Base-by-base conservation (phyloP, 345 rosid species). In the Aquilaria yunnanensis region DNA sequence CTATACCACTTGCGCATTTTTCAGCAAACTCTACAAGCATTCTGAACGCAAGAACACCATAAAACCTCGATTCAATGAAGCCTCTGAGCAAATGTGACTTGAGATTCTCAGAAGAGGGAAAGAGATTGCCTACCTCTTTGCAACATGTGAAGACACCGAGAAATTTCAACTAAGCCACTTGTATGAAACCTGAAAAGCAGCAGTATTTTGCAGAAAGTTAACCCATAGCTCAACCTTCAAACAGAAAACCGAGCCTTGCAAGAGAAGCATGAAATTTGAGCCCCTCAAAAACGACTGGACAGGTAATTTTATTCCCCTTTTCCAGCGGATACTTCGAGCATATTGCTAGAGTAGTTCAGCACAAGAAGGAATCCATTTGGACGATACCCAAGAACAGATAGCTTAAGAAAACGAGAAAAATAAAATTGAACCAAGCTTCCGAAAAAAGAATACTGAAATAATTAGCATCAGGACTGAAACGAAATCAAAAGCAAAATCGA, bases 101-200 rank as follows among this genome's bases (percentile, higher is more conserved):
- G 63, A 60, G 14, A 63, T 14, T 14, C 57, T 64, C 34, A 13
- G 48, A 65, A 9, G 56, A 14, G 11, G n/a, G 47, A 14, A 32
- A 43, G 14, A 12, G 2, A 56, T 32, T 1, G 2, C 12, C 43
- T 67, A 88, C 99, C 91, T 81, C 78, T 94, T 86, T 10, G 97
- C 92, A 53, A 78, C 66, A 65, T 86, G 77, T 55, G 99, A 90
- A 32, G 99, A 75, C 49, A 88, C 72, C 60, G 75, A 77, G 69
- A 85, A 94, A 47, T 82, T 86, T 63, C 96, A 89, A 81, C 97
- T 90, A 65, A 94, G 70, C 99, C 99, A 94, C 77, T 94, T 94
- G 76, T 82, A 94, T 37, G 99, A 90, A 68, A 94, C 97, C 99
- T 90, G 83, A 73, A 67, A 82, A 60, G 50, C 34, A 64, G 34